These are phyloP conservation scores for Cardiospermum halicacabum DNA, from an alignment of 345 rosid species.

Conservation along the genomic window DNA sequence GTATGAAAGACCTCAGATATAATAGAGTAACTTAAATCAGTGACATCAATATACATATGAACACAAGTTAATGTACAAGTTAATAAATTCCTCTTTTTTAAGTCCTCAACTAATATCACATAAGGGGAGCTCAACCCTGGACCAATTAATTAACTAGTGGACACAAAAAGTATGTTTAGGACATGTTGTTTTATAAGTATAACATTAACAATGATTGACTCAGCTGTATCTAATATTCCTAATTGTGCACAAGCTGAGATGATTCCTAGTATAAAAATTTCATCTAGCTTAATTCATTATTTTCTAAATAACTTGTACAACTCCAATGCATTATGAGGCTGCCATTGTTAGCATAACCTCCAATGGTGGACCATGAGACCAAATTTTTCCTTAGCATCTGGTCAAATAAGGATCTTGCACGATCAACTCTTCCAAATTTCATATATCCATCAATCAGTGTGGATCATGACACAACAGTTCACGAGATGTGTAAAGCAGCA, in stretches of 20 bases:
- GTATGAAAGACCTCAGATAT: too few species aligned
- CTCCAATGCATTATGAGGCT: conserved; percentile 29
- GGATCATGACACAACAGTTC: conserved; percentile 29
- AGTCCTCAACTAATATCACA: too few species aligned
- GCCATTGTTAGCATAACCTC: conserved; percentile 30
- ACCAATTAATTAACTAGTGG: too few species aligned
- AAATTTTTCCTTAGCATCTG: conserved; percentile 27
- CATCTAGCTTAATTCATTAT: conserved; percentile 23
- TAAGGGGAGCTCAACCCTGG: too few species aligned
- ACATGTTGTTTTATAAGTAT: too few species aligned
- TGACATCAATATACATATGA: too few species aligned
- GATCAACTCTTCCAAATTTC: conserved; percentile 22
- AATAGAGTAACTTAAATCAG: too few species aligned
- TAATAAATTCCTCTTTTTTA: too few species aligned
- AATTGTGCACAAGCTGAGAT: conserved; percentile 26
- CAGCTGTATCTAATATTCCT: conserved; percentile 15
- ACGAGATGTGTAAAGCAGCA: conserved; percentile 24
- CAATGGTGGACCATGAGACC: conserved; percentile 27
- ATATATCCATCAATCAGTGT: conserved; percentile 30
- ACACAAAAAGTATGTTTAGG: too few species aligned
- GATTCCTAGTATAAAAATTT: conserved; percentile 22
- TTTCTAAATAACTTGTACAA: conserved; percentile 20
- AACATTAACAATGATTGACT: conserved; percentile 14
- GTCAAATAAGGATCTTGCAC: conserved; percentile 28
- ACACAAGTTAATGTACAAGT: too few species aligned